Percentiles rank a stretch among this genome's conserved stretches.
Conservation (phyloP, 805 yeast genomes). For the Hanseniaspora mollemarum region DNA sequence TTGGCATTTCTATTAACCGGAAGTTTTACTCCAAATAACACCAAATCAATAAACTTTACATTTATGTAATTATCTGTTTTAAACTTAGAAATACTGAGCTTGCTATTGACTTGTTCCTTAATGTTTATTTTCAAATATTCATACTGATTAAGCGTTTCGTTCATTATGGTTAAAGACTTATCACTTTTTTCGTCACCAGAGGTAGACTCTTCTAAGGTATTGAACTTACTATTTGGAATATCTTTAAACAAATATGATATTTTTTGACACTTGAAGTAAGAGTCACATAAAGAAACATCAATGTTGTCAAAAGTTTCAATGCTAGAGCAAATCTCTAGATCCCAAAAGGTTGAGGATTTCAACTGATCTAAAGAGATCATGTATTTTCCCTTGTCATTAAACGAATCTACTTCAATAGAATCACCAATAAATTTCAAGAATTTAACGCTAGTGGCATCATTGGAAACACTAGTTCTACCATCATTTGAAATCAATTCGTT, state of each 20-base stretch:
- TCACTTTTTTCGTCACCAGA: slow-evolving; percentile 12
- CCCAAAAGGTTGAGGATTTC: neutral
- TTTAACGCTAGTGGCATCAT: neutral
- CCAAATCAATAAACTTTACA: neutral
- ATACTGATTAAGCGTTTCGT: neutral
- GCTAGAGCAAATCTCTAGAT: neutral
- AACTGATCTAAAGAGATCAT: neutral
- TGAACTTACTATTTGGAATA: slow-evolving; percentile 13
- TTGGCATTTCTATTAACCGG: slow-evolving; percentile 16
- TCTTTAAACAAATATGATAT: slow-evolving; percentile 1
- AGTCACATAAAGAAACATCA: neutral
- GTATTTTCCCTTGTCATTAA: neutral
- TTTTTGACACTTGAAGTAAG: neutral
- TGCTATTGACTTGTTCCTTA: slow-evolving; percentile 23
- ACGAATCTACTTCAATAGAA: neutral
- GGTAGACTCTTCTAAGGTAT: slow-evolving; percentile 19
- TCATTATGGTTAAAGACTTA: neutral
- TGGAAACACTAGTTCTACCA: neutral
- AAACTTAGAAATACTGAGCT: slow-evolving; percentile 18
- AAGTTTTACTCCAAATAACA: slow-evolving; percentile 13
- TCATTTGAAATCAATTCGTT: neutral
- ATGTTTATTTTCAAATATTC: slow-evolving; percentile 34
- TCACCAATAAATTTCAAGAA: neutral
- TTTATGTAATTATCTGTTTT: slow-evolving; percentile 4
- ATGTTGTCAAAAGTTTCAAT: neutral